phyloP scores from a whole-genome alignment of 176 grass and related monocot genomes.

The Sorghum bicolor region DNA sequence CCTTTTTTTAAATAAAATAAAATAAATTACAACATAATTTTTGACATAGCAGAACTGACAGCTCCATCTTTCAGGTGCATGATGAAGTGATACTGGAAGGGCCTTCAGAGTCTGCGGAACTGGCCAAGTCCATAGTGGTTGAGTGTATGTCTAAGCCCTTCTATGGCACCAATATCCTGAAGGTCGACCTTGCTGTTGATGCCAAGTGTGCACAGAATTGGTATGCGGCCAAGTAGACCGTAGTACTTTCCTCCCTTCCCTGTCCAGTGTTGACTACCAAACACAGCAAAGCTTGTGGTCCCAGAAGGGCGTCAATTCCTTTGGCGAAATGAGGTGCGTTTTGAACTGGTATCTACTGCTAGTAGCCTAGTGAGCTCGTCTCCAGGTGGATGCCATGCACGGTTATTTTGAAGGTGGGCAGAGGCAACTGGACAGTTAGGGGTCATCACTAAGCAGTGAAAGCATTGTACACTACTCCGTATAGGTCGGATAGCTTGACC shows the following conservation, averaged over 20 bases:
- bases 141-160: constrained; percentile 98
- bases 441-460: not conserved
- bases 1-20: not conserved
- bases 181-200: constrained; percentile 86
- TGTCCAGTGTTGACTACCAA: not conserved
- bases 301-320: not conserved
- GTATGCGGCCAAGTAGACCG: constrained; percentile 82
- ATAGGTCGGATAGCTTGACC: constrained; percentile 17
- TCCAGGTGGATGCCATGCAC: not conserved
- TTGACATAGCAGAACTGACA: constrained; percentile 9
- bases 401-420: not conserved
- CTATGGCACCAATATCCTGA: constrained; percentile 66
- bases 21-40: not conserved
- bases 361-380: not conserved
- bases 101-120: constrained; percentile 77
- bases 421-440: not conserved
- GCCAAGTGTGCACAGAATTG: constrained; percentile 90
- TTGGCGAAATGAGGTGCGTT: not conserved
- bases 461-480: constrained; percentile 15
- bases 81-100: constrained; percentile 99
- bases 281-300: not conserved
- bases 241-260: not conserved
- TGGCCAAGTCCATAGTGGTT: constrained; percentile 80
- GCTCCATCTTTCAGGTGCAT: constrained; percentile 66
- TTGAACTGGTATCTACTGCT: constrained; percentile 15